phyloP scores from a whole-genome alignment of 345 rosid species.

The Brassica cretica region DNA sequence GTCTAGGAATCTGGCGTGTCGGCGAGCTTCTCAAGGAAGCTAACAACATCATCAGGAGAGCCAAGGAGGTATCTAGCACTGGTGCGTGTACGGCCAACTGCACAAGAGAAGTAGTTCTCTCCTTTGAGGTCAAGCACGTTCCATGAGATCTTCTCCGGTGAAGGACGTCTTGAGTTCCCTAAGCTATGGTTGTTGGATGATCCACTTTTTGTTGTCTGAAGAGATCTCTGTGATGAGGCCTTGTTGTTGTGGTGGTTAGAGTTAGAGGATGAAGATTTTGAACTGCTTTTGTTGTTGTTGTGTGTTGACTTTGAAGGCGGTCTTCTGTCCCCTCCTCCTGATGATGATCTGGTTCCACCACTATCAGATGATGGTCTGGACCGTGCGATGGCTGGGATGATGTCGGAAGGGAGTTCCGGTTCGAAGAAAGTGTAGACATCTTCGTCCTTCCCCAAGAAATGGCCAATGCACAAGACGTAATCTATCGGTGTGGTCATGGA shows the following conservation, averaged over 20 bases:
- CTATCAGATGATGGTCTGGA: slow-evolving; percentile 63
- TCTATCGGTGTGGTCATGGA: slow-evolving; percentile 89
- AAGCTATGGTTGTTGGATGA: slow-evolving; percentile 40
- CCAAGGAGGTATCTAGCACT: slow-evolving; percentile 71
- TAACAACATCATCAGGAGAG: slow-evolving; percentile 80
- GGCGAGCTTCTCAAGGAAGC: slow-evolving; percentile 69
- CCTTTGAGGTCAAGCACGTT: slow-evolving; percentile 97
- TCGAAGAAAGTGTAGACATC: slow-evolving; percentile 94
- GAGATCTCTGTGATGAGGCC: slow-evolving; percentile 56
- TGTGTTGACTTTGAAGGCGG: slow-evolving; percentile 55
- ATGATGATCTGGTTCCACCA: slow-evolving; percentile 45
- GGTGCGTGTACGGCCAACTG: slow-evolving; percentile 85
- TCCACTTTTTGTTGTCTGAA: slow-evolving; percentile 24
- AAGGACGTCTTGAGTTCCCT: slow-evolving; percentile 52
- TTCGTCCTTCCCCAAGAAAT: slow-evolving; percentile 99
- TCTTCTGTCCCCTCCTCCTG: slow-evolving; percentile 65
- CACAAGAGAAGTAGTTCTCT: slow-evolving; percentile 93
- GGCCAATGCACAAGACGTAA: slow-evolving; percentile 91
- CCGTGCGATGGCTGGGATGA: slow-evolving; percentile 49
- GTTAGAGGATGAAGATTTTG: slow-evolving; percentile 59
- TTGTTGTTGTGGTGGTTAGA: slow-evolving; percentile 36
- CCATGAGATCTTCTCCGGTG: slow-evolving; percentile 84
- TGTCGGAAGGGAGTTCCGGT: slow-evolving; percentile 86
- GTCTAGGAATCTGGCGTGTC: slow-evolving; percentile 30
- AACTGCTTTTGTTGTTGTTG: slow-evolving; percentile 54